These are phyloP conservation scores for Eimeria maxima DNA, from an alignment of 169 alveolate genomes.

Conservation along the genomic window DNA sequence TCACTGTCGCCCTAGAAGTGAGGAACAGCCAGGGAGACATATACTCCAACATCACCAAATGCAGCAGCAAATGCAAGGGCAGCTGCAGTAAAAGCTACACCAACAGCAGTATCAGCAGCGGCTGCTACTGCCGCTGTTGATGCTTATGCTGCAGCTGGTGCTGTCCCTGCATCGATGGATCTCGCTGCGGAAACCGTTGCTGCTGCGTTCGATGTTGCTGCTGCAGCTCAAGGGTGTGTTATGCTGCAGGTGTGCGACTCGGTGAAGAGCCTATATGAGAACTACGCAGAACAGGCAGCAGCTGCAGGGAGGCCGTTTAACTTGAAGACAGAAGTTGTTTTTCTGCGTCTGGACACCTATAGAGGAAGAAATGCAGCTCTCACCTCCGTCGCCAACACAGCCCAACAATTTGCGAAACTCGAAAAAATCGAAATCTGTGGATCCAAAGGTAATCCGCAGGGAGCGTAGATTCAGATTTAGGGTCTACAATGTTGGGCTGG, in stretches of 20 bases:
- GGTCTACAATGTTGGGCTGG: background rate
- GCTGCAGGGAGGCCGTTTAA: conserved; percentile 89
- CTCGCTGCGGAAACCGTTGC: background rate
- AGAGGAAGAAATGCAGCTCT: conserved; percentile 96
- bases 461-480: background rate
- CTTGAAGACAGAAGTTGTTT: conserved; percentile 93
- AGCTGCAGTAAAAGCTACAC: background rate
- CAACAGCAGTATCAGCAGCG: background rate
- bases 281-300: conserved; percentile 86
- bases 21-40: too few species aligned
- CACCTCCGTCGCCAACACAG: conserved; percentile 94
- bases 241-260: conserved; percentile 89
- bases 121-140: background rate
- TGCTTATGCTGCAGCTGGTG: too few species aligned
- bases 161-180: background rate
- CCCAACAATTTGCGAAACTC: conserved; percentile 94
- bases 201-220: too few species aligned
- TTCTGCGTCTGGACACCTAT: conserved; percentile 96
- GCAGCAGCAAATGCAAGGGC: background rate
- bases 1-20: conserved; percentile 91
- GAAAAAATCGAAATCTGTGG: conserved; percentile 96
- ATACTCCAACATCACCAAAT: background rate
- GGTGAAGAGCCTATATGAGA: conserved; percentile 94
- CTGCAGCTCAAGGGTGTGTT: background rate
- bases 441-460: conserved; percentile 93